These are phyloP conservation scores for Exophiala phaeomuriformis DNA, from an alignment of 2,329 filamentous ascomycete species.

Conservation along the genomic window DNA sequence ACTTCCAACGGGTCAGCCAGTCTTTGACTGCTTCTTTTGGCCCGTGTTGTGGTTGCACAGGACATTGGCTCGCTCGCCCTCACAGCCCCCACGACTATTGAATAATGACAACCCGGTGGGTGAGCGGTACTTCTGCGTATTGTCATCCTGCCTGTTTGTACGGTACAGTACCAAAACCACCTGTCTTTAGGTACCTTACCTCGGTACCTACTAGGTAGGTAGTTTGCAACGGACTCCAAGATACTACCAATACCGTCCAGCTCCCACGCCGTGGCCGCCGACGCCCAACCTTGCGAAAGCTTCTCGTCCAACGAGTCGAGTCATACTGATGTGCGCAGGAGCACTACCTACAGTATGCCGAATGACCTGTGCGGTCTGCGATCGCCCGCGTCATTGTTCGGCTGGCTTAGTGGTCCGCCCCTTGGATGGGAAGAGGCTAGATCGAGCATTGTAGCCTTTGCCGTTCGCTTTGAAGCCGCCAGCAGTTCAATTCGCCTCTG, in stretches of 20 bases:
- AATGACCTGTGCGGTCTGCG: slow-evolving; percentile 15
- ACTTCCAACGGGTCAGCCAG: background rate
- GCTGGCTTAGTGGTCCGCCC: slow-evolving; percentile 13
- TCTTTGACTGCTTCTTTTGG: slow-evolving; percentile 3
- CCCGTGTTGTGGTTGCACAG: slow-evolving; percentile 10
- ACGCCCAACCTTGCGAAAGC: slow-evolving; percentile 1
- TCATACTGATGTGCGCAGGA: slow-evolving; percentile 6
- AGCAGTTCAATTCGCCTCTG: background rate
- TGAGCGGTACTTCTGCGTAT: background rate
- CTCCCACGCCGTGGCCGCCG: slow-evolving; percentile 2
- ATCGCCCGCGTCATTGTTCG: slow-evolving; percentile 22
- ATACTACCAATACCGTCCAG: background rate
- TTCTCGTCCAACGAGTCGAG: slow-evolving; percentile 1
- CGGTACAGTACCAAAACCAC: slow-evolving; percentile 15
- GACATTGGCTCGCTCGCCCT: background rate
- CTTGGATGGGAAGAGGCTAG: slow-evolving; percentile 16
- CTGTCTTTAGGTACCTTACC: background rate
- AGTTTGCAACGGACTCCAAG: background rate
- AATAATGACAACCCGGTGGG: slow-evolving; percentile 3
- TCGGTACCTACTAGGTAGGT: background rate
- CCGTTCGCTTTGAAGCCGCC: slow-evolving; percentile 2
- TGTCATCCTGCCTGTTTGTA: slow-evolving; percentile 8
- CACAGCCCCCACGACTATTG: slow-evolving; percentile 12
- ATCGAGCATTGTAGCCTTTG: slow-evolving; percentile 13
- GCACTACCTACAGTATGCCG: slow-evolving; percentile 9